These are phyloP conservation scores for Hordeum marinum DNA, from an alignment of 176 grass and related monocot species.

Conservation along the genomic window DNA sequence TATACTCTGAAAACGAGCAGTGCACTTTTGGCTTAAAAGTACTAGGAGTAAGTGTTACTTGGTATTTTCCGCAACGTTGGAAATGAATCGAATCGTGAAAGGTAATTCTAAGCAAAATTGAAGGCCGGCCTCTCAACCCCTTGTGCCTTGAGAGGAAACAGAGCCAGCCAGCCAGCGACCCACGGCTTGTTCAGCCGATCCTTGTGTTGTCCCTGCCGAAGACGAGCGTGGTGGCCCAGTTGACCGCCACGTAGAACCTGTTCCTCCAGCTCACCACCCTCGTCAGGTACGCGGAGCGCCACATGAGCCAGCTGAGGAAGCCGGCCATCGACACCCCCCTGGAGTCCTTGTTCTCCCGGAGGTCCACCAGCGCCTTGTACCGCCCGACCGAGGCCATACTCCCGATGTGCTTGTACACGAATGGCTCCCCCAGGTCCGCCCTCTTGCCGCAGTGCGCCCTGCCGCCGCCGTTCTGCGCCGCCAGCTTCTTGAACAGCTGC, in stretches of 20 bases:
- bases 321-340: slow-evolving; percentile 60
- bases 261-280: slow-evolving; percentile 87
- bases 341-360: slow-evolving; percentile 83
- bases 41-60: not conserved
- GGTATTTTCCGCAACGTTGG: not conserved
- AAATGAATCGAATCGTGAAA: not conserved
- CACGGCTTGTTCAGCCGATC: slow-evolving; percentile 42
- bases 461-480: slow-evolving; percentile 57
- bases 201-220: slow-evolving; percentile 83
- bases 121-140: not conserved
- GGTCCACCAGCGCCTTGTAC: slow-evolving; percentile 91
- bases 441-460: slow-evolving; percentile 53
- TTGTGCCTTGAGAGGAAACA: not conserved
- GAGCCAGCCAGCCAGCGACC: not conserved
- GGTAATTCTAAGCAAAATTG: slow-evolving; percentile 13
- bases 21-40: not conserved
- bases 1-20: not conserved
- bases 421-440: slow-evolving; percentile 63
- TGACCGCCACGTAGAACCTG: slow-evolving; percentile 77
- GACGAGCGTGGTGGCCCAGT: slow-evolving; percentile 75
- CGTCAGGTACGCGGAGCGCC: slow-evolving; percentile 85
- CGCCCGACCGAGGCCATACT: slow-evolving; percentile 94
- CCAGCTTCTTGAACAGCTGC: slow-evolving; percentile 39
- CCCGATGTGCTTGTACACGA: slow-evolving; percentile 86
- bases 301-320: slow-evolving; percentile 76